Evolutionary conservation across 441 rosid species (phyloP).

Genomic region (Adansonia grandidieri): DNA sequence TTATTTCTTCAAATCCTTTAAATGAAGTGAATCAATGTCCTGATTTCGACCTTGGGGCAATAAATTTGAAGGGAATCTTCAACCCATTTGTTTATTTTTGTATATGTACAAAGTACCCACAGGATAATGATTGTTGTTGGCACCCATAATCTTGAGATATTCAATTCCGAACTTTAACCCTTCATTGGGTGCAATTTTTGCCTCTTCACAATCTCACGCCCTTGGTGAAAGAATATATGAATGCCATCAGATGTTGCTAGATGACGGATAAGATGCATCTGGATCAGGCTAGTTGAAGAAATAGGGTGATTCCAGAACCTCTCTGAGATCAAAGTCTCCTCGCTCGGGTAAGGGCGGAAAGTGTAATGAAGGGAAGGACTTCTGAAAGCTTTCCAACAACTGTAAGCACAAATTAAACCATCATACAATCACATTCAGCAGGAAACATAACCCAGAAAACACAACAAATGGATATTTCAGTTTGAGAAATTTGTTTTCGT

Average conservation of each 20-base stretch:
- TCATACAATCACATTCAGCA: conserved; percentile 6
- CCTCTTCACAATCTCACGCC: conserved; percentile 20
- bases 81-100: background rate
- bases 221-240: conserved; percentile 20
- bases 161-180: conserved; percentile 4
- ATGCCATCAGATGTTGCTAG: conserved; percentile 22
- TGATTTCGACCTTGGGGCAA: background rate
- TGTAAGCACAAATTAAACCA: conserved; percentile 48
- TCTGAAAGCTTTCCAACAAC: conserved; percentile 82
- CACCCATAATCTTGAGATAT: background rate
- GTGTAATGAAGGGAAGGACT: conserved; percentile 65
- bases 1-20: conserved; percentile 4
- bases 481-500: background rate
- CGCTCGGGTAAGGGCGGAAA: conserved; percentile 93
- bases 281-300: conserved; percentile 77
- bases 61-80: conserved; percentile 15
- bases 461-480: background rate
- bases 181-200: background rate
- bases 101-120: conserved; percentile 15
- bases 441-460: conserved; percentile 3
- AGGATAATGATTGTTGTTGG: conserved; percentile 4
- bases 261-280: conserved; percentile 11
- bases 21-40: background rate
- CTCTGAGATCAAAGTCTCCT: conserved; percentile 89
- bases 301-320: conserved; percentile 78